Base-by-base conservation (phyloP, 2,329 filamentous ascomycete genomes). In the Coniochaeta prunicola region DNA sequence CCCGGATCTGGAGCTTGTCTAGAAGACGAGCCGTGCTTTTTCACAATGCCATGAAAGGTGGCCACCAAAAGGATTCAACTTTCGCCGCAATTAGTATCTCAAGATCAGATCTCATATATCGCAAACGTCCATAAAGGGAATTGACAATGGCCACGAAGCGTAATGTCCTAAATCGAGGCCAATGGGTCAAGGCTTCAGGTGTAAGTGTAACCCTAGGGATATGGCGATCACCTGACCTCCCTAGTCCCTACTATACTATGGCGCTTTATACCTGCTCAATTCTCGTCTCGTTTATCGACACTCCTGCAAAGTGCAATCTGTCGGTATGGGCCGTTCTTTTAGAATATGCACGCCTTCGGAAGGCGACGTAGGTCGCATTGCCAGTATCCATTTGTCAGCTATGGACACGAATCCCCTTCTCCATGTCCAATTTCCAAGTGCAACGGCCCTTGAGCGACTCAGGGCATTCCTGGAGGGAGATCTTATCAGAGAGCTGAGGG, bases 371-470 rank as follows among this genome's bases (percentile, higher is more conserved):
- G 48, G 59, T 15, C 63, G 65, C 42, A 66, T 68, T 53, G 68
- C 67, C 21, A 63, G 64, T 33, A 69, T 75, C 57, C 74, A 76
- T 60, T 61, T 77, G 17, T 61, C 64, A 9, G 72, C 75, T 53
- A 77, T 76, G 75, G 66, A 72, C 53, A 60, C 64, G 38, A 76
- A 77, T 62, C 61, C 69, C 13, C 60, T 77, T 26, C 70, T 74
- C 50, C 73, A 75, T 58, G 71, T 71, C 1, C 73, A 77, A 60
- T 76, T 76, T 57, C 74, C 75, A 15, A 70, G 66, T 7, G 56
- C 62, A 7, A 64, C 68, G 17, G 69, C 68, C 53, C 64, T 70
- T 31, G 58, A 56, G 9, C 69, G 66, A 7, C 67, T 75, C 21
- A 65, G 62, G 38, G 59, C 55, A 4, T 74, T 68, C 64, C 62